Evolutionary conservation across 805 yeast species (phyloP), one percentile per base, ranked within the genome.

Genomic region (Hagleromyces aurorensis): DNA sequence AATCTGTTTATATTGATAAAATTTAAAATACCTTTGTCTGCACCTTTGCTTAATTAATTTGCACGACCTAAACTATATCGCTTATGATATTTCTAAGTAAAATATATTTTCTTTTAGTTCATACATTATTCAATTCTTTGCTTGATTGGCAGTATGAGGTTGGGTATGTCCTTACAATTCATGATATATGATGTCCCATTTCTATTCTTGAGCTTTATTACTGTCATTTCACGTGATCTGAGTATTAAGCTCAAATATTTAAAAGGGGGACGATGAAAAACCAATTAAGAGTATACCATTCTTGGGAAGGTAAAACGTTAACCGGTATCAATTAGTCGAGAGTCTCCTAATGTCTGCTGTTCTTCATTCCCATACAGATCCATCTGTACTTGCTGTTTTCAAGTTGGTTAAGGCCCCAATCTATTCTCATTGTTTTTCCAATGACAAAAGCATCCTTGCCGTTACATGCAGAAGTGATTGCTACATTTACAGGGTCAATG

Each of bases 381-480:
- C 47, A 27, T 48, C 56, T 7, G 49, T 52, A 28, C 29, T 43
- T 24, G 48, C 55, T 19, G 57, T 60, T 7, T 77, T 72, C 54
- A 77, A 72, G 50, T 72, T 89, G 50, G 86, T 93, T 41, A 82
- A 78, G 56, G 70, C 70, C 33, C 89, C 96, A 40, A 83, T 87
- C 48, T 83, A 87, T 50, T 95, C 91, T 54, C 97, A 89, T 58
- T 78, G 86, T 35, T 87, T 84, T 60, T 77, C 86, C 16, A 66
- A 70, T 13, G 93, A 84, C 57, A 62, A 62, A 33, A 52, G 67
- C 29, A 47, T 65, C 19, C 69, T 91, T 37, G 97, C 96, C 11
- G 73, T 89, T 37, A 83, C 97, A 29, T 79, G 82, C 43, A 85
- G 72, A 32, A 78, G 70, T 44, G 66, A 70, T 29, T 87, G 84